Conservation (phyloP, 108 stramenopile genomes). For the Pseudonitzschia multistriata region DNA sequence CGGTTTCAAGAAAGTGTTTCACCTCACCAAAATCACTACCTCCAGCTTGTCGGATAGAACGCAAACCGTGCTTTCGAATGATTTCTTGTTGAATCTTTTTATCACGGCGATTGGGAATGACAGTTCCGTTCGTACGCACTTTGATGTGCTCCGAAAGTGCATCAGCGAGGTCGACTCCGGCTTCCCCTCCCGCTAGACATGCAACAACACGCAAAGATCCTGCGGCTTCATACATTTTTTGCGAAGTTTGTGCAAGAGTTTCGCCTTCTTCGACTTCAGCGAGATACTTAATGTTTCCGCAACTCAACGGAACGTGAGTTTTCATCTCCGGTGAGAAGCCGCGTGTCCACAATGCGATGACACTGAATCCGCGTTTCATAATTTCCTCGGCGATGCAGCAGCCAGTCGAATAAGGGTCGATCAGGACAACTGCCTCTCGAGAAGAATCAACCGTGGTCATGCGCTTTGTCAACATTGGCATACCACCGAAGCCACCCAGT, state of each 20-base stretch:
- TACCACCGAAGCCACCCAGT: conserved; percentile 39
- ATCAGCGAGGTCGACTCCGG: conserved; percentile 84
- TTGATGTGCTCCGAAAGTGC: conserved; percentile 70
- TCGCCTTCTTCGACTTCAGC: conserved; percentile 58
- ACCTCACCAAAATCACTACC: conserved; percentile 72
- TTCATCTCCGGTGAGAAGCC: conserved; percentile 75
- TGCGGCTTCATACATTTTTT: conserved; percentile 54
- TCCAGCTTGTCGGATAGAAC: conserved; percentile 82
- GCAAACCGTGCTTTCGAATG: conserved; percentile 67
- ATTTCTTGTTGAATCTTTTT: conserved; percentile 93
- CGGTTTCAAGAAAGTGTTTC: conserved; percentile 68
- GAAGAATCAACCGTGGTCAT: conserved; percentile 83
- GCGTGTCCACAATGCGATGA: conserved; percentile 75
- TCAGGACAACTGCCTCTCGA: conserved; percentile 81
- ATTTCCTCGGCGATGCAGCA: conserved; percentile 73
- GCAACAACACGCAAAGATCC: conserved; percentile 67
- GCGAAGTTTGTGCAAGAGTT: conserved; percentile 47
- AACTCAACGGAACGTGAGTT: conserved; percentile 67
- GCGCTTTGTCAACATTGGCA: conserved; percentile 48
- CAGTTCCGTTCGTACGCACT: conserved; percentile 82
- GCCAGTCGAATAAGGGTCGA: conserved; percentile 94
- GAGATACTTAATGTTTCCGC: conserved; percentile 45
- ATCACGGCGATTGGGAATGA: conserved; percentile 80
- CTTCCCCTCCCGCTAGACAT: conserved; percentile 79
- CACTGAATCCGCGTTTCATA: conserved; percentile 67